phyloP scores from a whole-genome alignment of 495 filamentous ascomycete genomes.

The Aspergillus campestris region DNA sequence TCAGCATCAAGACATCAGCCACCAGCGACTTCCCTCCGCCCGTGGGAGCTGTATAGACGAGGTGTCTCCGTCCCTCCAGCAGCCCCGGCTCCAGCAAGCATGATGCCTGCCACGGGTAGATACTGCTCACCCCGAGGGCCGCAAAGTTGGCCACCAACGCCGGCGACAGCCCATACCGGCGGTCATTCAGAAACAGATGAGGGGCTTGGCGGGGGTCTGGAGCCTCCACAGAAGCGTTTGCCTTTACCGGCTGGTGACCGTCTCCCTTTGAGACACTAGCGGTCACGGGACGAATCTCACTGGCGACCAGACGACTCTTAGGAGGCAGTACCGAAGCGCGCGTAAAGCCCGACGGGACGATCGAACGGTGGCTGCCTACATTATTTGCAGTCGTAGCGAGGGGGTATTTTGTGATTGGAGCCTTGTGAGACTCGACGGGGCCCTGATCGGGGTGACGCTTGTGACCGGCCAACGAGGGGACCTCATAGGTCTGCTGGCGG shows the following conservation, averaged over 20 bases:
- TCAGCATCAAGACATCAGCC: slow-evolving; percentile 68
- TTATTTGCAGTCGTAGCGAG: slow-evolving; percentile 1
- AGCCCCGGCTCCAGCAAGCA: slow-evolving; percentile 64
- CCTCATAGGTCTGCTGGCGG: slow-evolving; percentile 29
- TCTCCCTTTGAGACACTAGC: slow-evolving; percentile 2
- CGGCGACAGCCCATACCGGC: slow-evolving; percentile 54
- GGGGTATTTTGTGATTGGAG: slow-evolving; percentile 7
- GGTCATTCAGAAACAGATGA: slow-evolving; percentile 53
- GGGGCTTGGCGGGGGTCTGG: slow-evolving; percentile 49
- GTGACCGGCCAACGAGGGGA: slow-evolving; percentile 31
- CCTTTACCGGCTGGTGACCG: not conserved
- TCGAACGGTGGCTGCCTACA: too few species aligned
- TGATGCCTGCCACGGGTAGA: slow-evolving; percentile 80
- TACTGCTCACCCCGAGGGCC: slow-evolving; percentile 53
- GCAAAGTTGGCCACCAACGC: slow-evolving; percentile 58
- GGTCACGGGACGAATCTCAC: slow-evolving; percentile 27
- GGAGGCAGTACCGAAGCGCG: slow-evolving; percentile 15
- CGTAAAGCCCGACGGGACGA: slow-evolving; percentile 8
- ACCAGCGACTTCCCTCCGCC: slow-evolving; percentile 77
- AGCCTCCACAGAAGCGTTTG: slow-evolving; percentile 11
- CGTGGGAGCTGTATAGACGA: slow-evolving; percentile 80
- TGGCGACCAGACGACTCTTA: slow-evolving; percentile 28
- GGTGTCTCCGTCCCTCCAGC: slow-evolving; percentile 54
- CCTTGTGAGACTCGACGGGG: slow-evolving; percentile 2
- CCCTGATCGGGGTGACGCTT: slow-evolving; percentile 28